A percentile compares a stretch with the other conserved stretches of the same genome.
These are phyloP conservation scores for Pichia sp. DNA, from an alignment of 1,139 yeast genomes.

Conservation along the genomic window DNA sequence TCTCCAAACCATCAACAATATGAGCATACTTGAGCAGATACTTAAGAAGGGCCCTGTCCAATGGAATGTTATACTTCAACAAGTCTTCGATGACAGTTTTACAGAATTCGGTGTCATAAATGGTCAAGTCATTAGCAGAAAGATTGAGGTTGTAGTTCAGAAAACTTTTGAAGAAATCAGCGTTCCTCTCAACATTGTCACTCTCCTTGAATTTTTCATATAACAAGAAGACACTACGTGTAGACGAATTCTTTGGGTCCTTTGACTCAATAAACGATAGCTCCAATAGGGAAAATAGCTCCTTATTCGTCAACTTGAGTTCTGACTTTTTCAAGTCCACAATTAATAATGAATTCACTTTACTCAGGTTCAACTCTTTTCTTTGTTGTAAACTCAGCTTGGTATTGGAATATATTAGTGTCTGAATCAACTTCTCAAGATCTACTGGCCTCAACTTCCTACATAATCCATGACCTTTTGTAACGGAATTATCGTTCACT, in stretches of 20 bases:
- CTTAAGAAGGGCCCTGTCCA: constrained; percentile 7
- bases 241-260: background rate
- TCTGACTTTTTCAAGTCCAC: constrained; percentile 4
- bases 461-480: constrained; percentile 3
- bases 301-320: constrained; percentile 11
- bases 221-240: background rate
- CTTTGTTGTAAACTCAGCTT: background rate
- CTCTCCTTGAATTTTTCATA: constrained; percentile 9
- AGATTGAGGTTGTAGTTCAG: constrained; percentile 5
- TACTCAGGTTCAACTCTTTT: constrained; percentile 2
- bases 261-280: constrained; percentile 2
- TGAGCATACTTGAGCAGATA: constrained; percentile 7
- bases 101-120: background rate
- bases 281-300: constrained; percentile 10
- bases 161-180: constrained; percentile 8
- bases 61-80: background rate
- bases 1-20: background rate
- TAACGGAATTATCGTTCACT: background rate
- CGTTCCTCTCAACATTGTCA: constrained; percentile 6
- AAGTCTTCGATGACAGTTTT: constrained; percentile 3
- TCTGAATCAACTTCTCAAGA: constrained; percentile 9
- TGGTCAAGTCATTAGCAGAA: background rate
- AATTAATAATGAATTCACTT: constrained; percentile 1
- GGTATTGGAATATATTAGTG: constrained; percentile 6
- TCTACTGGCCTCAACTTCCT: constrained; percentile 10